Conservation (phyloP, 768 basidiomycete genomes). For the Leucocoprinus leucothites region DNA sequence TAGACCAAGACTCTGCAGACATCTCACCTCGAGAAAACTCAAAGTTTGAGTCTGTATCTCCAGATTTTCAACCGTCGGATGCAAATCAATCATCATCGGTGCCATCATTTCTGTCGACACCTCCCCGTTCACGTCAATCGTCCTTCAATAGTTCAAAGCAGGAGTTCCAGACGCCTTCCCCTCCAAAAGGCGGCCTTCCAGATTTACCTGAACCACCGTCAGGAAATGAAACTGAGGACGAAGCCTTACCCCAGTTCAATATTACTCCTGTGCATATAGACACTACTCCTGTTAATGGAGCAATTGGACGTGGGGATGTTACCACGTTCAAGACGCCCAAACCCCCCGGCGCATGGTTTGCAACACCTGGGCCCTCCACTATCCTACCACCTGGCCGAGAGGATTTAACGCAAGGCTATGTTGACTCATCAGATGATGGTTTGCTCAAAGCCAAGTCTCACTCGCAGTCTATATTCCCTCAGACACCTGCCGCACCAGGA, state of each 20-base stretch:
- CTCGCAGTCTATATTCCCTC: constrained; percentile 17
- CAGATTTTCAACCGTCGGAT: not conserved
- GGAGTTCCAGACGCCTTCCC: constrained; percentile 62
- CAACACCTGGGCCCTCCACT: constrained; percentile 28
- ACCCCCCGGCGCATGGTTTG: constrained; percentile 38
- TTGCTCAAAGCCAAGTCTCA: not conserved
- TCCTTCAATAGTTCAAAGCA: constrained; percentile 39
- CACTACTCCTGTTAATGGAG: constrained; percentile 1
- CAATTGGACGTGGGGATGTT: constrained; percentile 14
- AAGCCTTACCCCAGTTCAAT: not conserved
- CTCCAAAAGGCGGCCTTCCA: constrained; percentile 51
- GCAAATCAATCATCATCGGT: not conserved
- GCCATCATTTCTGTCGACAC: constrained; percentile 7
- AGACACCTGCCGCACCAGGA: constrained; percentile 33
- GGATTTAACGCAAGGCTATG: constrained; percentile 11
- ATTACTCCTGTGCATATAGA: not conserved
- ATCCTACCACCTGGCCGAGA: not conserved
- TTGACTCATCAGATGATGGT: constrained; percentile 8
- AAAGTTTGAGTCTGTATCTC: not conserved
- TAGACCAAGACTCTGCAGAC: not conserved
- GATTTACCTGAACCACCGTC: constrained; percentile 66
- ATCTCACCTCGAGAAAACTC: not conserved
- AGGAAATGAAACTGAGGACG: constrained; percentile 19
- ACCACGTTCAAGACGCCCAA: constrained; percentile 41
- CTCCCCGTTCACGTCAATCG: constrained; percentile 18